Percentiles rank a stretch among this genome's conserved stretches.
phyloP scores from a whole-genome alignment of 306 rosid genomes.

The Pyrus betulifolia region DNA sequence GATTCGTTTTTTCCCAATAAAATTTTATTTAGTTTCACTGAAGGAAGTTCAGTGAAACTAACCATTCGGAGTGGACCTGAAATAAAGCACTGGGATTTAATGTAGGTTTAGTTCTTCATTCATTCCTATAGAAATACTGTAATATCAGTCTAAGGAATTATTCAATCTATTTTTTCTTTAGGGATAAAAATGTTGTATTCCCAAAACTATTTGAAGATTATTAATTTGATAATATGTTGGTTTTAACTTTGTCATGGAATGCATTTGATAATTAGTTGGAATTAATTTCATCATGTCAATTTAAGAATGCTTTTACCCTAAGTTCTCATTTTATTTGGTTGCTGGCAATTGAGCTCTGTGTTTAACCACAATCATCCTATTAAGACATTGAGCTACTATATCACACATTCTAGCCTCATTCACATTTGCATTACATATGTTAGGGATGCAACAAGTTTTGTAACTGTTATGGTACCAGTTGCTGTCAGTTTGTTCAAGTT shows the following conservation, averaged over 20 bases:
- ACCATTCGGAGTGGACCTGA: conserved; percentile 72
- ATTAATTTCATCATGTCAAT: too few species aligned
- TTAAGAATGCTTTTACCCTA: neutral
- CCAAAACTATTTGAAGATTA: neutral
- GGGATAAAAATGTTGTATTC: too few species aligned
- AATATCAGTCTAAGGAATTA: neutral
- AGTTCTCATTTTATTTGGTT: neutral
- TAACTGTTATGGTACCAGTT: too few species aligned
- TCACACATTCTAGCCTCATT: too few species aligned
- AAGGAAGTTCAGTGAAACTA: conserved; percentile 79
- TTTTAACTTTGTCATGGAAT: neutral
- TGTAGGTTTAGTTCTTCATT: conserved; percentile 34
- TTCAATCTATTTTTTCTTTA: neutral
- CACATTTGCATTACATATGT: too few species aligned
- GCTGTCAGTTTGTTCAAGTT: too few species aligned
- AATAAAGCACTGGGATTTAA: conserved; percentile 49
- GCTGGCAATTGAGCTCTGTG: neutral
- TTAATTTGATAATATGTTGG: neutral
- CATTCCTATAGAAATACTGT: neutral
- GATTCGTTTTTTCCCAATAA: neutral
- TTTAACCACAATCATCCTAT: neutral
- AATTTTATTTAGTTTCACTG: conserved; percentile 23
- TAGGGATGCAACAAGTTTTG: too few species aligned
- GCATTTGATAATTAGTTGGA: too few species aligned
- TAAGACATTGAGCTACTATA: neutral